These are phyloP conservation scores for Scalesia atractyloides DNA, from an alignment of 129 eudicot genomes.

Conservation along the genomic window DNA sequence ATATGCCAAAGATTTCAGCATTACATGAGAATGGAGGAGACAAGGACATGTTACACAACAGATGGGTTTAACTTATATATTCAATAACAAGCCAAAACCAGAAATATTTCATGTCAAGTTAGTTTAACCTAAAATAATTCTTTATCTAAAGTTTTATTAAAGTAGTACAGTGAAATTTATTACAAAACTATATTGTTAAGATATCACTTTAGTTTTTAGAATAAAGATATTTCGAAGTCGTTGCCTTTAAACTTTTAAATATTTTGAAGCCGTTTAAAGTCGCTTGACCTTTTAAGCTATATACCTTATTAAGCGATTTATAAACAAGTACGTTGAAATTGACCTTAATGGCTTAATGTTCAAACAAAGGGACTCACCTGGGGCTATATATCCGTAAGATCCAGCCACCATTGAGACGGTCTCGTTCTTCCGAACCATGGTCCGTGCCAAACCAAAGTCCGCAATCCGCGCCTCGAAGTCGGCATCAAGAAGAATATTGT, in stretches of 20 bases:
- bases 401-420: constrained; percentile 81
- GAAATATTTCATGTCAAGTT: neutral
- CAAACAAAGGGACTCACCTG: constrained; percentile 43
- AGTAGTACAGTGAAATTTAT: too few relatives aligned
- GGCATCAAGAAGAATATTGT: constrained; percentile 60
- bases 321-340: neutral
- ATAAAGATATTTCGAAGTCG: neutral
- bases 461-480: constrained; percentile 69
- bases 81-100: neutral
- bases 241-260: neutral
- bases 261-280: neutral
- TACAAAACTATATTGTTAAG: neutral
- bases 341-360: too few relatives aligned
- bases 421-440: constrained; percentile 59
- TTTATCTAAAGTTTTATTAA: neutral
- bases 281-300: neutral
- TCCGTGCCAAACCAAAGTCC: constrained; percentile 68
- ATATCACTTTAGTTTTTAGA: neutral
- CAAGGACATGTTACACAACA: neutral
- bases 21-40: too few relatives aligned
- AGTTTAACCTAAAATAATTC: neutral
- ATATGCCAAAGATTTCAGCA: neutral
- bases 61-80: neutral
- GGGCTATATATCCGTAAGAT: constrained; percentile 73
- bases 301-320: too few relatives aligned